Conservation (phyloP, 2,329 filamentous ascomycete genomes). For the Aspergillus quadricinctus region DNA sequence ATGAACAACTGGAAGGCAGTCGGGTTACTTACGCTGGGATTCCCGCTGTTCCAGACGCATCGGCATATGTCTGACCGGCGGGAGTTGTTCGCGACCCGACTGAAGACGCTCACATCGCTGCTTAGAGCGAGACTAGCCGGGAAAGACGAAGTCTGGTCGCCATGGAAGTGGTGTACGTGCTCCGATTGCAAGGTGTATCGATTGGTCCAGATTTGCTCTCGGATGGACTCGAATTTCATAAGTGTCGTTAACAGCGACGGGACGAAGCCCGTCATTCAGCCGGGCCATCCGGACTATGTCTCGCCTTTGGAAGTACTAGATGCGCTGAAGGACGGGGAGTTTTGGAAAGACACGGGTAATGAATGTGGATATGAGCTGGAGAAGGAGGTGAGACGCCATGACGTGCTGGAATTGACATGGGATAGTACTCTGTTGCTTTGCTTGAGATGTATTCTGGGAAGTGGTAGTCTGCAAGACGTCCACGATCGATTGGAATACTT, state of each 20-base stretch:
- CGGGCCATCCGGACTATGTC: slow-evolving; percentile 2
- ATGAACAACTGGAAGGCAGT: slow-evolving; percentile 3
- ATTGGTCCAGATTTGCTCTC: neutral
- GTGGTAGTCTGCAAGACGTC: neutral
- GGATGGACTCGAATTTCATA: neutral
- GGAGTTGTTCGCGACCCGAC: slow-evolving; percentile 2
- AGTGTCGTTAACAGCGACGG: neutral
- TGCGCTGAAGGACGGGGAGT: neutral
- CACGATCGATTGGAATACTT: neutral
- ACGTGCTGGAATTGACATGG: neutral
- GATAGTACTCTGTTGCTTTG: slow-evolving; percentile 1
- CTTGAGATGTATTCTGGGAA: neutral
- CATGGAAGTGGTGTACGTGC: slow-evolving; percentile 2
- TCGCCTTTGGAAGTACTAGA: neutral
- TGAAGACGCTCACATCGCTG: slow-evolving; percentile 1
- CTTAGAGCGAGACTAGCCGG: neutral
- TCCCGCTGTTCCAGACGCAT: slow-evolving; percentile 3
- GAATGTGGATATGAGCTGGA: neutral
- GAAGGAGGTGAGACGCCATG: neutral
- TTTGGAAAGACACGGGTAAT: neutral
- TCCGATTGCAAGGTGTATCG: slow-evolving; percentile 1
- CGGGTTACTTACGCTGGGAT: slow-evolving; percentile 3
- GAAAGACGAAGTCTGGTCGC: neutral
- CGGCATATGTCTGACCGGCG: neutral
- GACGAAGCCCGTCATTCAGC: neutral